phyloP scores from a whole-genome alignment of 2,329 filamentous ascomycete species.

The Fusarium torulosum region DNA sequence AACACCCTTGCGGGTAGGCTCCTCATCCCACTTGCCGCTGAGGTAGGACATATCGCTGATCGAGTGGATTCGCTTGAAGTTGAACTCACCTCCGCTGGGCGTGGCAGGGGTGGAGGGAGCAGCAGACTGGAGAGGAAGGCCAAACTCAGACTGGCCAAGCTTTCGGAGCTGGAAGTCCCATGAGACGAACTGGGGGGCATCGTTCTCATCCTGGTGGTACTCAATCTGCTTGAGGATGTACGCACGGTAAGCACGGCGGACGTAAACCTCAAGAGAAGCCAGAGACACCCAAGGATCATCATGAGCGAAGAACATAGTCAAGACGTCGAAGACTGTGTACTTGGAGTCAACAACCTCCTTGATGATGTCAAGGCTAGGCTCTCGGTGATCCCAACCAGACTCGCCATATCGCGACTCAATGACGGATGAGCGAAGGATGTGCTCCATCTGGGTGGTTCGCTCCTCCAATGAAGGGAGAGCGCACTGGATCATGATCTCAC shows the following conservation, averaged over 20 bases:
- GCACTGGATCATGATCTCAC: conserved; percentile 97
- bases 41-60: conserved; percentile 98
- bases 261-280: conserved; percentile 94
- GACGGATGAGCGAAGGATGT: conserved; percentile 95
- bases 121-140: conserved; percentile 81
- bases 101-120: conserved; percentile 88
- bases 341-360: conserved; percentile 99
- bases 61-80: conserved; percentile 87
- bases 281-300: conserved; percentile 94
- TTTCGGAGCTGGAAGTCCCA: conserved; percentile 98
- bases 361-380: conserved; percentile 89
- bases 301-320: conserved; percentile 95
- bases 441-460: conserved; percentile 96
- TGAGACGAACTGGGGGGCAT: conserved; percentile 79
- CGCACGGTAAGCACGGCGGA: conserved; percentile 95
- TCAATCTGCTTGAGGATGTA: conserved; percentile 91
- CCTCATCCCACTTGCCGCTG: conserved; percentile 76
- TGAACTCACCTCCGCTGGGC: conserved; percentile 69
- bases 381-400: conserved; percentile 94
- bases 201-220: conserved; percentile 84
- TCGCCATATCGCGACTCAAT: conserved; percentile 98
- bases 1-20: conserved; percentile 90
- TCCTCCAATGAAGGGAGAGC: conserved; percentile 96
- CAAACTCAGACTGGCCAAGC: conserved; percentile 91
- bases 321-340: conserved; percentile 97